Percentiles rank a stretch among this genome's conserved stretches.
phyloP scores from a whole-genome alignment of 371 early-diverging fungal genomes.

The Mortierella sp. region DNA sequence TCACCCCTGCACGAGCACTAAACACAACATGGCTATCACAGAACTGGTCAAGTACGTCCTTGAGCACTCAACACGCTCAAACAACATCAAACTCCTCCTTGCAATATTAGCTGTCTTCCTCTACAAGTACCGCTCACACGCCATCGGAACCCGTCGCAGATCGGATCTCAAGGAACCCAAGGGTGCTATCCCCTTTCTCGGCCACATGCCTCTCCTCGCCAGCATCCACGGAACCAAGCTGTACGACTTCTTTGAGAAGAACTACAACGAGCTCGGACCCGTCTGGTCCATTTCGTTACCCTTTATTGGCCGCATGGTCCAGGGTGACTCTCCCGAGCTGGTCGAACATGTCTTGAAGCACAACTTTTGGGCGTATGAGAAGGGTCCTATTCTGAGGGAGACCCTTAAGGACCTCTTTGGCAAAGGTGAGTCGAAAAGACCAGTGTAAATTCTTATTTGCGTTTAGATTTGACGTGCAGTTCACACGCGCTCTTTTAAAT shows the following conservation, averaged over 20 bases:
- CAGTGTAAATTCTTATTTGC: background rate
- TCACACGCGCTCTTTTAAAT: background rate
- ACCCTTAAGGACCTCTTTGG: background rate
- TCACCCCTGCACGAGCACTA: background rate
- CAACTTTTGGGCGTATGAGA: conserved; percentile 34
- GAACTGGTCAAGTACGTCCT: background rate
- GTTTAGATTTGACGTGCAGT: background rate
- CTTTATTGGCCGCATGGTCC: conserved; percentile 20
- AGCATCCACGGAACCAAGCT: conserved; percentile 18
- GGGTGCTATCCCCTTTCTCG: conserved; percentile 26
- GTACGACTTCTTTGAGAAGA: conserved; percentile 21
- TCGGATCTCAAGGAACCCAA: conserved; percentile 20
- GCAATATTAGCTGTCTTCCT: background rate
- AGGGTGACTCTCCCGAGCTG: conserved; percentile 13
- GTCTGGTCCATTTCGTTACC: conserved; percentile 25
- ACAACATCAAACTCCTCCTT: conserved; percentile 16
- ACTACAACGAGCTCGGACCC: conserved; percentile 20
- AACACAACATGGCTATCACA: background rate
- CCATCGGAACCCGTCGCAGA: conserved; percentile 22
- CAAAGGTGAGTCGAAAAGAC: background rate
- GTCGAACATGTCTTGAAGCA: conserved; percentile 29
- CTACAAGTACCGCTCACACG: conserved; percentile 27
- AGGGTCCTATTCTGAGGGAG: background rate
- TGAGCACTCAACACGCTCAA: conserved; percentile 14
- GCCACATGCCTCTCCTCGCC: conserved; percentile 15